phyloP scores from a whole-genome alignment of 257 asterid species.

The Penstemon newberryi region DNA sequence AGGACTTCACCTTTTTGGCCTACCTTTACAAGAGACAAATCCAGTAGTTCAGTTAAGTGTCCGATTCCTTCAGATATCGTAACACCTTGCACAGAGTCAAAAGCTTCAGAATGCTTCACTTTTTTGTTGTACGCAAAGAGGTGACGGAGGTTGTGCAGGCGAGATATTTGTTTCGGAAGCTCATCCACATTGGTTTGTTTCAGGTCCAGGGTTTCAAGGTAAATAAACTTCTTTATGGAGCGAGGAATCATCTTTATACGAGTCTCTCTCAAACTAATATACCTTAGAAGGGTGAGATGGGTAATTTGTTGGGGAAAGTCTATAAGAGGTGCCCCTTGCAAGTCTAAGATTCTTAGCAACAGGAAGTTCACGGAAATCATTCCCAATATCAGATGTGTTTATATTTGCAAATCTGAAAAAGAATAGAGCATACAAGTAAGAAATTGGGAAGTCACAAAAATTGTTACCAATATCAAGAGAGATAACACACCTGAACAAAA shows the following conservation, averaged over 20 bases:
- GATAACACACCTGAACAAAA: slow-evolving; percentile 26
- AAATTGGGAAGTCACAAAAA: no score
- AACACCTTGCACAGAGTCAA: slow-evolving; percentile 29
- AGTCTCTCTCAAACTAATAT: slow-evolving; percentile 36
- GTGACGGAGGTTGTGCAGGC: slow-evolving; percentile 40
- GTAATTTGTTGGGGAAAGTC: slow-evolving; percentile 33
- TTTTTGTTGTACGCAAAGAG: slow-evolving; percentile 35
- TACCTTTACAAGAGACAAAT: slow-evolving; percentile 35
- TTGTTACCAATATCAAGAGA: no score
- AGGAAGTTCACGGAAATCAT: slow-evolving; percentile 1
- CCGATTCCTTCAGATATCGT: slow-evolving; percentile 24
- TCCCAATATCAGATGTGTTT: neutral
- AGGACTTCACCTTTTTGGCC: slow-evolving; percentile 24
- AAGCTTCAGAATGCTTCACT: neutral
- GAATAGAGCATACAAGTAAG: no score
- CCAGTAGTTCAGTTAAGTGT: slow-evolving; percentile 25
- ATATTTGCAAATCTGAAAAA: no score
- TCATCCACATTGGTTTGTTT: slow-evolving; percentile 36
- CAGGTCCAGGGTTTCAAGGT: slow-evolving; percentile 43
- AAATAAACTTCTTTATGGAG: slow-evolving; percentile 30
- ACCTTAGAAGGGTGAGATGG: slow-evolving; percentile 38
- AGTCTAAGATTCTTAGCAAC: slow-evolving; percentile 36
- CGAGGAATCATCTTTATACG: slow-evolving; percentile 26
- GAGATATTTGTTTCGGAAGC: slow-evolving; percentile 40
- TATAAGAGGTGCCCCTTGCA: slow-evolving; percentile 32